Base-by-base conservation (phyloP, 495 filamentous ascomycete genomes). In the Hypomontagnella submonticulosa region DNA sequence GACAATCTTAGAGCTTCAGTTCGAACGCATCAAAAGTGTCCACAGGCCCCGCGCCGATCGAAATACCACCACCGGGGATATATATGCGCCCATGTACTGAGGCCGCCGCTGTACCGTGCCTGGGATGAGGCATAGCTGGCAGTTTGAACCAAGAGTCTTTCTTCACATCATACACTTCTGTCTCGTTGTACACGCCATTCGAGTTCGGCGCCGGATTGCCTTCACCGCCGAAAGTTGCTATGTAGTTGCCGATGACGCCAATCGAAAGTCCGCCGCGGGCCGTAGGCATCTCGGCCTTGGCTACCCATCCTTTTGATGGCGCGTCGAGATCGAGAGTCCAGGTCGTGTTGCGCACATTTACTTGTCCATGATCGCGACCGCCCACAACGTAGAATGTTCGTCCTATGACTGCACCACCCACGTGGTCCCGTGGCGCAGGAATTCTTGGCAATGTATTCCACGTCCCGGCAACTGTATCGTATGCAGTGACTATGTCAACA, bases 151-250 rank as follows among this genome's bases (percentile, higher is more conserved):
- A 79, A 2, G 9, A 54, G 38, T 80, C 66, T 19, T 33, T 69
- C 36, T 19, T 50, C 0, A 69, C 69, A 61, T 80, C 73, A 49
- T 76, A 81, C 5, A 70, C 75, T 67, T 80, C 75, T 1, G 69
- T 71, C 65, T 78, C 55, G 15, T 68, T 69, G 40, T 63, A 74
- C 16, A 76, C 71, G 1, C 73, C 71, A 3, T 60, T 59, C 5
- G 51, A 64, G 15, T 9, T 19, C n/a, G 59, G 51, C 4, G 27
- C 64, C 9, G 56, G 54, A 43, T 81, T 79, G 3, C 75, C 79
- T 67, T 81, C 79, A 12, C 79, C 78, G 10, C 79, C 79, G 52
- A 83, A 78, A 0, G 76, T 74, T 11, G 73, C 74, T 6, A 81
- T 61, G 58, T 70, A 75, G 0, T 33, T 54, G 15, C 63, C 72